Evolutionary conservation across 2,329 filamentous ascomycete species (phyloP).

Genomic region (Colletotrichum cereale): DNA sequence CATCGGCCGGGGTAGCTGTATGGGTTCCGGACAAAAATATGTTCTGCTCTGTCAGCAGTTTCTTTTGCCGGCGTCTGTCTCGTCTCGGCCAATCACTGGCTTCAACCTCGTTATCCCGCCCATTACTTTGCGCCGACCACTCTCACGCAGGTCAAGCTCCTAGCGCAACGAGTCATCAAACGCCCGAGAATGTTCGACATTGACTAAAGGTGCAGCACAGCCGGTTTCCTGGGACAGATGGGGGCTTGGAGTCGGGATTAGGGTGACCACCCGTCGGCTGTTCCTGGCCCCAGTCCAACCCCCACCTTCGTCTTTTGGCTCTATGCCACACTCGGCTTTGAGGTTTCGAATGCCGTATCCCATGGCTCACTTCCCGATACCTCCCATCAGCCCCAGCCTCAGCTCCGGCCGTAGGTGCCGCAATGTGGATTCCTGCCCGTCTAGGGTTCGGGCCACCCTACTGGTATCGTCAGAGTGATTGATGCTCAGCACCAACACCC

Average conservation of each 20-base stretch:
- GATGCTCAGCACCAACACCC: background rate
- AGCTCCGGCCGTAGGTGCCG: slow-evolving; percentile 19
- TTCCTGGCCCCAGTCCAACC: slow-evolving; percentile 3
- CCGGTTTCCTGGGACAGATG: slow-evolving; percentile 6
- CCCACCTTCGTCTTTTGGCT: slow-evolving; percentile 4
- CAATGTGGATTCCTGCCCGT: background rate
- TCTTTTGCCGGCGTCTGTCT: background rate
- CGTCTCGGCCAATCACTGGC: slow-evolving; percentile 22
- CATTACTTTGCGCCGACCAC: slow-evolving; percentile 3
- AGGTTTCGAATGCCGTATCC: background rate
- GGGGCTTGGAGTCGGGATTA: background rate
- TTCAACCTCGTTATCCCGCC: background rate
- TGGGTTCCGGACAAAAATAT: slow-evolving; percentile 33
- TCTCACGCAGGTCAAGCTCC: background rate
- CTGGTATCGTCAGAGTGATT: background rate
- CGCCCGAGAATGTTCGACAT: background rate
- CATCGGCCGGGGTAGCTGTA: slow-evolving; percentile 13
- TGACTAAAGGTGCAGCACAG: slow-evolving; percentile 12
- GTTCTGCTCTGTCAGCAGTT: slow-evolving; percentile 36
- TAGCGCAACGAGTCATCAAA: slow-evolving; percentile 2
- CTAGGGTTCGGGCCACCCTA: background rate
- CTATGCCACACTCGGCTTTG: background rate
- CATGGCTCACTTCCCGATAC: slow-evolving; percentile 7
- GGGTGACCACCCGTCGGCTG: background rate
- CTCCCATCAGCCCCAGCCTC: slow-evolving; percentile 36